Conservation (phyloP, 139 green algal species). For the Micromonas pusilla region DNA sequence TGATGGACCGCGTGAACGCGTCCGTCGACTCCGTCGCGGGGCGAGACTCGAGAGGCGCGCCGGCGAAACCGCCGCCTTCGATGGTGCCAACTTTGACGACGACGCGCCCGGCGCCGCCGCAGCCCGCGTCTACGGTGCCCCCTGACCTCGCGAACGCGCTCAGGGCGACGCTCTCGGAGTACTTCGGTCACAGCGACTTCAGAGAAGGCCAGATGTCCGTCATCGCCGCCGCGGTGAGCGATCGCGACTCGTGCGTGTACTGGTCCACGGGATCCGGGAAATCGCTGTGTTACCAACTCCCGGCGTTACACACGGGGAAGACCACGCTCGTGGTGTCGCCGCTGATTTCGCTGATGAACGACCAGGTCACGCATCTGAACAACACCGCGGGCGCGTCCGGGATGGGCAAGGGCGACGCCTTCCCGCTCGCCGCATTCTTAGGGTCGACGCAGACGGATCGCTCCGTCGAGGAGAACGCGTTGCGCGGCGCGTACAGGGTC, state of each 20-base stretch:
- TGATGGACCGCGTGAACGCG: not conserved
- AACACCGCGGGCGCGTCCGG: slow-evolving; percentile 15
- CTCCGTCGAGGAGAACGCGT: not conserved
- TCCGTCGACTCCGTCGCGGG: not conserved
- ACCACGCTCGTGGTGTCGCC: slow-evolving; percentile 89
- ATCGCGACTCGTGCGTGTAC: slow-evolving; percentile 20
- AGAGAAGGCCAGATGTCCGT: slow-evolving; percentile 58
- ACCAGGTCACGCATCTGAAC: slow-evolving; percentile 52
- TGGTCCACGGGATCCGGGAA: slow-evolving; percentile 26
- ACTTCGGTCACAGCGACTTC: slow-evolving; percentile 69
- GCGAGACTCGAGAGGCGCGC: not conserved
- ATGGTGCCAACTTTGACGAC: too few species aligned
- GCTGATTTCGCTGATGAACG: slow-evolving; percentile 91
- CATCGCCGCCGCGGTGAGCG: slow-evolving; percentile 49
- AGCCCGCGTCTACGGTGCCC: not conserved
- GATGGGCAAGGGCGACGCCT: slow-evolving; percentile 6
- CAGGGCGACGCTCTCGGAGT: slow-evolving; percentile 10
- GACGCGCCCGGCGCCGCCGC: not conserved
- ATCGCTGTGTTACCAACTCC: slow-evolving; percentile 75
- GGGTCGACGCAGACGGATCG: slow-evolving; percentile 28
- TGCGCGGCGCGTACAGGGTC: slow-evolving; percentile 31
- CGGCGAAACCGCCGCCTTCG: too few species aligned
- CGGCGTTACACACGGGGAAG: slow-evolving; percentile 62
- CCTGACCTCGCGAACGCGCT: not conserved
- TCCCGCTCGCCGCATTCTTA: slow-evolving; percentile 29